phyloP scores from a whole-genome alignment of 2,329 filamentous ascomycete genomes.

The Cladosporium phlei region DNA sequence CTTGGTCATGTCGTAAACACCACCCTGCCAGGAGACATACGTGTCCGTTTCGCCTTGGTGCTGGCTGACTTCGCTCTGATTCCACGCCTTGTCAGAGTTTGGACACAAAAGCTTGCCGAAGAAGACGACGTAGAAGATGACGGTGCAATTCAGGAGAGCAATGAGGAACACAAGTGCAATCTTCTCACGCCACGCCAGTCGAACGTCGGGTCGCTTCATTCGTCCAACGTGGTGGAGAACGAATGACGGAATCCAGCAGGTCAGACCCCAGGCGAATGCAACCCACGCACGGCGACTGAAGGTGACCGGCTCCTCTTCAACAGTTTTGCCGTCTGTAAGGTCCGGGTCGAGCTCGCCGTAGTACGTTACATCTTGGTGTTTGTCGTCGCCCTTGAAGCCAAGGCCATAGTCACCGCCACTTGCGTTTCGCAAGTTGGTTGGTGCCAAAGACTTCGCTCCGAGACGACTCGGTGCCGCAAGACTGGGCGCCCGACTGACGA shows the following conservation, averaged over 20 bases:
- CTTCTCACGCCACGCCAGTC: slow-evolving; percentile 97
- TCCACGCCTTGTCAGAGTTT: slow-evolving; percentile 87
- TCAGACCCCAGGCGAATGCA: slow-evolving; percentile 74
- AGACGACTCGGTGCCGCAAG: slow-evolving; percentile 42
- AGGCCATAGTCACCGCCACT: slow-evolving; percentile 80
- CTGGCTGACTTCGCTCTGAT: slow-evolving; percentile 59
- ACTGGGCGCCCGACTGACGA: slow-evolving; percentile 52
- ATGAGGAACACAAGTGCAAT: slow-evolving; percentile 78
- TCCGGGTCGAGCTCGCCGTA: slow-evolving; percentile 78
- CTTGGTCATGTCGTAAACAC: slow-evolving; percentile 85
- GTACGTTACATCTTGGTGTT: slow-evolving; percentile 63
- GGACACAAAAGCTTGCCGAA: slow-evolving; percentile 86
- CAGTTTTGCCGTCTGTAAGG: slow-evolving; percentile 67
- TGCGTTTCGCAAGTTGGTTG: slow-evolving; percentile 51
- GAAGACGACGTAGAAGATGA: slow-evolving; percentile 88
- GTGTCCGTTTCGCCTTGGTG: slow-evolving; percentile 73
- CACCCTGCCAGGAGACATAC: slow-evolving; percentile 81
- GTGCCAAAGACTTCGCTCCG: slow-evolving; percentile 43
- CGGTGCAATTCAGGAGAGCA: slow-evolving; percentile 68
- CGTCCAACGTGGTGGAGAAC: slow-evolving; percentile 74
- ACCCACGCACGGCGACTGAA: slow-evolving; percentile 72
- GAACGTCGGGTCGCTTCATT: slow-evolving; percentile 95
- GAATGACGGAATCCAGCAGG: slow-evolving; percentile 92
- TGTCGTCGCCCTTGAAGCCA: slow-evolving; percentile 76
- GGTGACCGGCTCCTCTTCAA: slow-evolving; percentile 65